These are phyloP conservation scores for Kwoniella dejecticola DNA, from an alignment of 768 basidiomycete genomes.

Conservation along the genomic window DNA sequence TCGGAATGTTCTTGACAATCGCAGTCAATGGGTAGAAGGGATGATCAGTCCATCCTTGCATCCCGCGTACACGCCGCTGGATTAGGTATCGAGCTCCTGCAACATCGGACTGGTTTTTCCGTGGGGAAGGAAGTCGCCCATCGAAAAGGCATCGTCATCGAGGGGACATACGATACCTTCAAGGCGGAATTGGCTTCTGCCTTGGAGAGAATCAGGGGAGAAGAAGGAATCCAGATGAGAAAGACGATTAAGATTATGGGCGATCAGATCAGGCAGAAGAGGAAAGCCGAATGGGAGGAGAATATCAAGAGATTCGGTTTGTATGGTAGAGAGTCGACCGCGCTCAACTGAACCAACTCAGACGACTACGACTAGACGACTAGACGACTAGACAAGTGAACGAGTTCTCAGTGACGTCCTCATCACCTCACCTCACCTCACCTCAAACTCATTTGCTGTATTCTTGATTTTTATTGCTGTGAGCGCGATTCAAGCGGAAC, in stretches of 20 bases:
- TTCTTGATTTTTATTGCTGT: no score
- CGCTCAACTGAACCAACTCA: no score
- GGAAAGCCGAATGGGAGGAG: constrained; percentile 15
- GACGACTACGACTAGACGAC: background rate
- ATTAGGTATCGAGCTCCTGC: constrained; percentile 27
- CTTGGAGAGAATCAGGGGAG: constrained; percentile 22
- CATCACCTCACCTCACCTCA: no score
- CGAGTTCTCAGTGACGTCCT: no score
- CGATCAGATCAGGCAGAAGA: constrained; percentile 55
- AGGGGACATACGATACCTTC: constrained; percentile 12
- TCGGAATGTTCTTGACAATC: no score
- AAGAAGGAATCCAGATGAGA: constrained; percentile 60
- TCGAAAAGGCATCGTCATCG: constrained; percentile 7
- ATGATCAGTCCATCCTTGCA: constrained; percentile 17
- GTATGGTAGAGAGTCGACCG: constrained; percentile 12
- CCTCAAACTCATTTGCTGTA: no score
- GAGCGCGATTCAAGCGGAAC: no score
- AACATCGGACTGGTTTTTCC: constrained; percentile 18
- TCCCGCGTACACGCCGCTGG: background rate
- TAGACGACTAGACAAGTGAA: background rate
- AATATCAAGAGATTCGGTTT: constrained; percentile 12
- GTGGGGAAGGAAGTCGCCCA: constrained; percentile 8
- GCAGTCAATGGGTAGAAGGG: constrained; percentile 16
- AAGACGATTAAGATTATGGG: constrained; percentile 68
- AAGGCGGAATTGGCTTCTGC: constrained; percentile 10